Evolutionary conservation across 2,329 filamentous ascomycete genomes (phyloP), one percentile per base, ranked within the genome.

Genomic region (Verruconis gallopava): DNA sequence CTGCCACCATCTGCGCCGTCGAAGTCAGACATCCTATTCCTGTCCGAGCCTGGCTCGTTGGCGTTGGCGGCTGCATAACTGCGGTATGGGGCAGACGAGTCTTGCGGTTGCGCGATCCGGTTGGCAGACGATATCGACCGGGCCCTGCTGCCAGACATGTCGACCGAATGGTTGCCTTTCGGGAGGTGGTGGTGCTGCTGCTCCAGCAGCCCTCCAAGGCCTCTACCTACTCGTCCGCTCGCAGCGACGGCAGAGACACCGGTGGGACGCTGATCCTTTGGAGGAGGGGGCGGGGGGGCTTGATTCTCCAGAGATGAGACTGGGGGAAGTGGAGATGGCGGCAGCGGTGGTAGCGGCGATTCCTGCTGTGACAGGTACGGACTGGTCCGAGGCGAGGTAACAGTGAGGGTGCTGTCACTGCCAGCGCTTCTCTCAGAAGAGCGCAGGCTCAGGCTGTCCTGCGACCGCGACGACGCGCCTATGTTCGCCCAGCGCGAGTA

Each of bases 1-100:
- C 60, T 25, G n/a, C 13, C 22, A 38, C 34, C n/a, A 13, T 38
- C 34, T 13, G 21, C 74, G 53, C 71, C 72, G 4, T 42, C 33
- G 14, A 2, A 35, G 25, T 35, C 30, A 39, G 18, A 14, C 22
- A 12, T 21, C 20, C 17, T 30, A n/a, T 38, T 22, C 37, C 14
- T 37, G 6, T 40, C 38, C 21, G 38, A 38, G 9, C 20, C 21
- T 12, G 19, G 5, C 17, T 19, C 15, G 18, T 6, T 36, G 15
- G 6, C 18, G 15, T 19, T 11, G 33, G 5, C 15, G 11, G 11
- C 15, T 5, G 9, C 21, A 20, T 20, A 20, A 6, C 11, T 12
- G 9, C 17, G 9, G 33, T 13, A 15, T 11, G 11, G 12, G 9
- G 6, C 6, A 9, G 6, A 15, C 33, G 33, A 9, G 11, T 13